Conservation (phyloP, 345 rosid species). For the Eutrema yunnanense region DNA sequence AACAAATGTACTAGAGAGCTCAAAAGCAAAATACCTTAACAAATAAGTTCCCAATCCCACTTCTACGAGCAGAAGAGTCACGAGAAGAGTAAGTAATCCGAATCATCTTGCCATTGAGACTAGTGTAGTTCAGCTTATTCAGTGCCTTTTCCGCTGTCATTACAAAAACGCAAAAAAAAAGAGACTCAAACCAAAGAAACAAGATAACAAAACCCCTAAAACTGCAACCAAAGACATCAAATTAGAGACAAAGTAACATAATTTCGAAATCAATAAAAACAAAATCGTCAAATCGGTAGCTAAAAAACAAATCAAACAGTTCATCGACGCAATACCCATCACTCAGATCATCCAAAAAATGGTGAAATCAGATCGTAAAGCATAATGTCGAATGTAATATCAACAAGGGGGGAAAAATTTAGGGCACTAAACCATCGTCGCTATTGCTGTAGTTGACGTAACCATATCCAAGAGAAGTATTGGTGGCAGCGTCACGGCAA, state of each 20-base stretch:
- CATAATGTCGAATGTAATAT: neutral
- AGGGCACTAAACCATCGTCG: constrained; percentile 51
- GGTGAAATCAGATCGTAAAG: neutral
- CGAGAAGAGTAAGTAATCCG: constrained; percentile 81
- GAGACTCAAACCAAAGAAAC: neutral
- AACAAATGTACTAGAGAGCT: neutral
- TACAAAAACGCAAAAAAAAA: neutral
- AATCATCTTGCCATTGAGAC: constrained; percentile 67
- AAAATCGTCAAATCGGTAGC: neutral
- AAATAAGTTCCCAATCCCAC: constrained; percentile 73
- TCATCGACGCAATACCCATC: neutral
- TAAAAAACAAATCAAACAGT: neutral
- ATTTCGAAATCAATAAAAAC: neutral
- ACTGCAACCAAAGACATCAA: neutral
- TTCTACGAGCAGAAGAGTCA: constrained; percentile 65
- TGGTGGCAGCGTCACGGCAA: constrained; percentile 58
- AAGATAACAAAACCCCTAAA: neutral
- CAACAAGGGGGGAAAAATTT: neutral
- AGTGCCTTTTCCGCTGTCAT: constrained; percentile 75
- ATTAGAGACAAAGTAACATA: neutral
- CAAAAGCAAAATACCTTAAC: constrained; percentile 40
- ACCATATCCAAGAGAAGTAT: constrained; percentile 84
- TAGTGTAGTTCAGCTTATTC: constrained; percentile 62
- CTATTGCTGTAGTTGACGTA: constrained; percentile 76
- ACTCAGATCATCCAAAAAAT: neutral